Base-by-base conservation (phyloP, 805 yeast genomes). In the Candida insectalens region DNA sequence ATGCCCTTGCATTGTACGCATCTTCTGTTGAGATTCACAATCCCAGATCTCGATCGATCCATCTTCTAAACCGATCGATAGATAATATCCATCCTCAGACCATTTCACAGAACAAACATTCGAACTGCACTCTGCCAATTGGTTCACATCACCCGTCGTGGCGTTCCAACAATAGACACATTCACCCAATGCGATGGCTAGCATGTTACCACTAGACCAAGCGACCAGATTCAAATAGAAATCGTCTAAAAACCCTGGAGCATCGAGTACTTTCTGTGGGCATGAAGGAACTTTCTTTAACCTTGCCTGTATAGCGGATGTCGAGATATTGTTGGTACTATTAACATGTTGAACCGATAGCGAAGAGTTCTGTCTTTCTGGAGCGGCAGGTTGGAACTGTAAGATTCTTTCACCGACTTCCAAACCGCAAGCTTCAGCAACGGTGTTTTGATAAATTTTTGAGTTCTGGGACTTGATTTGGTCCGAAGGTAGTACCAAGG, bases 11-110 rank as follows among this genome's bases (percentile, higher is more conserved):
- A 92, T 77, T 1, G 94, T 76, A 47, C 98, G 71, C 32, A 85
- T 63, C 43, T 75, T 75, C n/a, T 78, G 56, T 44, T 67, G 70
- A 5, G 81, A 71, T 45, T 82, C 95, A 19, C 83, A 77, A 57
- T 92, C 97, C 96, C 96, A 92, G 37, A 92, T 80, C 58, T 89
- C 96, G 15, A 87, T 65, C 10, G 73, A 62, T 1, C 98, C 97
- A 46, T 83, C 83, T 32, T 77, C 80, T 43, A 74, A 70, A 6
- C 96, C 96, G 13, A 92, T 72, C 0, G 94, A 77, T 14, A 92
- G 63, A 50, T 85, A 85, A 13, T 79, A 74, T 2, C 95, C 92
- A 54, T 88, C 96, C 23, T 80, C 82, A 4, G 95, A 81, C 97
- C 97, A 92, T 43, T 76, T 69, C 4, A 92, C 67, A 13, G 95